phyloP scores from a whole-genome alignment of 768 basidiomycete species.

The Lactarius quietus region DNA sequence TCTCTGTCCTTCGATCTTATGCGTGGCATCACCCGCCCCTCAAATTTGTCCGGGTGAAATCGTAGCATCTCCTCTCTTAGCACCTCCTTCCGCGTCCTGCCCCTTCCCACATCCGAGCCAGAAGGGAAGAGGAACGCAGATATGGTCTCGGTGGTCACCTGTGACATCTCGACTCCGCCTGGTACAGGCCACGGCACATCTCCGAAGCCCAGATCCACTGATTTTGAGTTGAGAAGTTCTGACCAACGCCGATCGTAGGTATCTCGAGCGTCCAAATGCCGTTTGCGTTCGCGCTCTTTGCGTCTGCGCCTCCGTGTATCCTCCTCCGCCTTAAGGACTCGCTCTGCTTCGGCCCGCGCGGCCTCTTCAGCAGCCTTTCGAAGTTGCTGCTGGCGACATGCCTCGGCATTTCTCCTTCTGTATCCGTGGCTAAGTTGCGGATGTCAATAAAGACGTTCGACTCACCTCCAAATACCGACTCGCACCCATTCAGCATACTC shows the following conservation, averaged over 20 bases:
- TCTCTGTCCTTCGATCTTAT: conserved; percentile 47
- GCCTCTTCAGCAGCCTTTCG: conserved; percentile 52
- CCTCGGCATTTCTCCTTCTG: conserved; percentile 66
- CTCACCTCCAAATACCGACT: conserved; percentile 78
- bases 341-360: conserved; percentile 51
- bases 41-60: conserved; percentile 71
- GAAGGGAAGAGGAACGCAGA: conserved; percentile 48
- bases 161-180: conserved; percentile 26
- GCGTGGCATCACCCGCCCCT: conserved; percentile 61
- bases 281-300: conserved; percentile 44
- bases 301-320: conserved; percentile 50
- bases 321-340: conserved; percentile 48
- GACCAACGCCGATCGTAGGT: conserved; percentile 53
- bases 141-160: conserved; percentile 41
- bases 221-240: conserved; percentile 33
- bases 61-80: conserved; percentile 58
- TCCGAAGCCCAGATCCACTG: conserved; percentile 38
- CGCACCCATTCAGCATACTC: conserved; percentile 88
- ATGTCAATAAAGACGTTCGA: conserved; percentile 11
- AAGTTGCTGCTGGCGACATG: conserved; percentile 59
- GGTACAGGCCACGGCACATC: conserved; percentile 64
- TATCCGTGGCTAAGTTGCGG: conserved; percentile 15
- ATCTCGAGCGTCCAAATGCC: conserved; percentile 49
- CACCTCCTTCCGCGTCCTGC: conserved; percentile 46
- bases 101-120: conserved; percentile 31